Evolutionary conservation across 345 rosid genomes (phyloP).

Genomic region (Crucihimalaya himalaica): DNA sequence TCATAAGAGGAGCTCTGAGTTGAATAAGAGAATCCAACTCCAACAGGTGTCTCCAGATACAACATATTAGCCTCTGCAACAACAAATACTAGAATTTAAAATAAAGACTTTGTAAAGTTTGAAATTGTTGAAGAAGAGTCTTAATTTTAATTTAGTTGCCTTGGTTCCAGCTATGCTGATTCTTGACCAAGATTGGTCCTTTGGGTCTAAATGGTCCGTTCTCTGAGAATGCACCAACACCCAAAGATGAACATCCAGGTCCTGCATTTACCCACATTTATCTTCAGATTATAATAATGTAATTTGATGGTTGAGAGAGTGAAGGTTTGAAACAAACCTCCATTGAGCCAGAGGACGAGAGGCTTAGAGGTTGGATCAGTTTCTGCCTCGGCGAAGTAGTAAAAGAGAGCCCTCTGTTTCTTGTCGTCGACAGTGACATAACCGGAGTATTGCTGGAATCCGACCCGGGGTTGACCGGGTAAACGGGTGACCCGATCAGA

Average conservation of each 20-base stretch:
- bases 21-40: slow-evolving; percentile 97
- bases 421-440: slow-evolving; percentile 75
- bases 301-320: background rate
- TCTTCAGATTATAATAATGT: background rate
- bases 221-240: slow-evolving; percentile 96
- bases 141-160: slow-evolving; percentile 36
- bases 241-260: slow-evolving; percentile 98
- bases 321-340: slow-evolving; percentile 53
- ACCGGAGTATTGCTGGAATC: slow-evolving; percentile 81
- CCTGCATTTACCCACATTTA: slow-evolving; percentile 31
- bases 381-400: slow-evolving; percentile 96
- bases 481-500: slow-evolving; percentile 54
- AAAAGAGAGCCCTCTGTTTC: slow-evolving; percentile 80
- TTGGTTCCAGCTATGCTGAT: slow-evolving; percentile 90
- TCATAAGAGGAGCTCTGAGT: slow-evolving; percentile 61
- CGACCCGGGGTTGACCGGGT: slow-evolving; percentile 88
- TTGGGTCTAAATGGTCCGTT: slow-evolving; percentile 97
- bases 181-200: slow-evolving; percentile 68
- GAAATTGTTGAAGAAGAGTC: background rate
- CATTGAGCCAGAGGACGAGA: slow-evolving; percentile 97
- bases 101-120: slow-evolving; percentile 13
- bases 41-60: slow-evolving; percentile 90
- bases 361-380: slow-evolving; percentile 72
- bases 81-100: slow-evolving; percentile 3
- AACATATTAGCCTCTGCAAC: slow-evolving; percentile 89